Conservation (phyloP, 306 rosid genomes). For the Rosa persica region DNA sequence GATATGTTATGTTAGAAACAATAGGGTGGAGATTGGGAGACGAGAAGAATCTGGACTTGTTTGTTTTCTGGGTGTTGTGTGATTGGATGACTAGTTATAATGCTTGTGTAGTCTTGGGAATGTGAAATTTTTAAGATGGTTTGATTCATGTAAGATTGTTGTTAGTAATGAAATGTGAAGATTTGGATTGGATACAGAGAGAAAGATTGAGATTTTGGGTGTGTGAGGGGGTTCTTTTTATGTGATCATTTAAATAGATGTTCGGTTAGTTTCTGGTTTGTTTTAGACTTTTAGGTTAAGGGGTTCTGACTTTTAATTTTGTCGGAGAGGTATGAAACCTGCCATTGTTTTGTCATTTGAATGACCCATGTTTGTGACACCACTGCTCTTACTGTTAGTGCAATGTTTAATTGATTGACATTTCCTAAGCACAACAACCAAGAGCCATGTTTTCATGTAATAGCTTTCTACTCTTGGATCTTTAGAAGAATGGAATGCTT, state of each 20-base stretch:
- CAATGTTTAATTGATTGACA: too few relatives aligned
- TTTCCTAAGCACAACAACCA: too few relatives aligned
- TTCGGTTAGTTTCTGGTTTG: conserved; percentile 17
- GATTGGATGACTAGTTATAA: not conserved
- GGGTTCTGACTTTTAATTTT: conserved; percentile 3
- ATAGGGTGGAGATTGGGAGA: not conserved
- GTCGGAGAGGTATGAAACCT: conserved; percentile 38
- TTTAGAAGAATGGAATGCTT: too few relatives aligned
- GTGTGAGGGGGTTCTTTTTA: not conserved
- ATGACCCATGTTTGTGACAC: not conserved
- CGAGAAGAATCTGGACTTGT: not conserved
- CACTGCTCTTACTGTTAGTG: not conserved
- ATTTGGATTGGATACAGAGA: not conserved
- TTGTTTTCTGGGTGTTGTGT: not conserved
- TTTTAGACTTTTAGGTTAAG: conserved; percentile 24
- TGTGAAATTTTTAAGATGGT: not conserved
- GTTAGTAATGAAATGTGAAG: not conserved
- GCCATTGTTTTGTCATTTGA: not conserved
- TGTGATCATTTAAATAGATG: too few relatives aligned
- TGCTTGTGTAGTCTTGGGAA: not conserved
- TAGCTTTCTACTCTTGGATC: too few relatives aligned
- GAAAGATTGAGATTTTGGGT: not conserved
- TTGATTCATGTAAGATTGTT: not conserved
- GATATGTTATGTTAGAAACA: not conserved
- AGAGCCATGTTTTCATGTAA: too few relatives aligned